Percentiles rank a stretch among this genome's conserved stretches.
Conservation (phyloP, 495 filamentous ascomycete species). For the Penicillium salamii region DNA sequence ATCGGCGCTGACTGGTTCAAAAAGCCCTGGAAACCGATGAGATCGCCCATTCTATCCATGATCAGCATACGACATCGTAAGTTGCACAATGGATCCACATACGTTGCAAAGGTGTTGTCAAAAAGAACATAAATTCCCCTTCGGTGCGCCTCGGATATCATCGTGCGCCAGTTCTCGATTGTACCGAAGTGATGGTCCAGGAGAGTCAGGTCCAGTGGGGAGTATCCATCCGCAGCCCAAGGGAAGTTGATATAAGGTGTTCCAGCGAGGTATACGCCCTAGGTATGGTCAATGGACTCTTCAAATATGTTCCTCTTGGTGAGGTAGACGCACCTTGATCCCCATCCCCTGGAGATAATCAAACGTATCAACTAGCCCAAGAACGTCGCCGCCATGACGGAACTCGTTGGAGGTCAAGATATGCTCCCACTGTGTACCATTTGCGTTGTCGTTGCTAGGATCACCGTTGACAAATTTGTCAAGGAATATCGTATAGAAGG, state of each 20-base stretch:
- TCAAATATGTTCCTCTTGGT: conserved; percentile 5
- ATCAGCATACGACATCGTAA: conserved; percentile 1
- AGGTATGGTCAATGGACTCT: conserved; percentile 1
- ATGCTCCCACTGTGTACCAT: conserved; percentile 38
- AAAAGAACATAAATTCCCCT: conserved; percentile 36
- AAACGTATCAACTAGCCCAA: conserved; percentile 30
- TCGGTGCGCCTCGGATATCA: conserved; percentile 29
- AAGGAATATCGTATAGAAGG: conserved; percentile 37
- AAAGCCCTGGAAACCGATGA: conserved; percentile 44
- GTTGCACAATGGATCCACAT: conserved; percentile 8
- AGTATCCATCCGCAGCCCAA: conserved; percentile 35
- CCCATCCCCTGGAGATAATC: conserved; percentile 43
- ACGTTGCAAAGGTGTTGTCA: conserved; percentile 38
- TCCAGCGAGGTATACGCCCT: conserved; percentile 22
- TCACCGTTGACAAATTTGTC: conserved; percentile 41
- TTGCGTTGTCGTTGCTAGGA: conserved; percentile 36
- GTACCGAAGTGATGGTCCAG: conserved; percentile 35
- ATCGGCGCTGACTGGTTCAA: conserved; percentile 40
- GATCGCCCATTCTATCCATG: conserved; percentile 34
- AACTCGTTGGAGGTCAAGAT: conserved; percentile 36
- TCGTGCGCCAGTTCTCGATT: conserved; percentile 32
- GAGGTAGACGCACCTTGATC: conserved; percentile 17
- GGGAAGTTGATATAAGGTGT: conserved; percentile 38
- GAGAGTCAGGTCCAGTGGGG: conserved; percentile 35
- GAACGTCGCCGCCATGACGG: conserved; percentile 36